Base-by-base conservation (phyloP, 139 green algal genomes). In the Chlorella sorokiniana region DNA sequence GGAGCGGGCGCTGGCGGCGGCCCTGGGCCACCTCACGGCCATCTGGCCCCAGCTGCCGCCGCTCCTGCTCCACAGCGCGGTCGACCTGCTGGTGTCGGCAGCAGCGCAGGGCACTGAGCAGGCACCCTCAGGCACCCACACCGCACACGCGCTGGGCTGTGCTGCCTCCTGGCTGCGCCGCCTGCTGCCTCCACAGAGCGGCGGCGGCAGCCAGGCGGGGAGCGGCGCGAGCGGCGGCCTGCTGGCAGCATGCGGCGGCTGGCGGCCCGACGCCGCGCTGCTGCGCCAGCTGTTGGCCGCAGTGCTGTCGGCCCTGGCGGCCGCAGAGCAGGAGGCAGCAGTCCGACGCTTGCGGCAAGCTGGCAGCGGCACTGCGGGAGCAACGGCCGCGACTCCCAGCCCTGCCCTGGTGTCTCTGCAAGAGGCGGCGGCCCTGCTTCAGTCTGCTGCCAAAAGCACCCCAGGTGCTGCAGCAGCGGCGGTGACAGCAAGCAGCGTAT, bases 41-140 rank as follows among this genome's bases (percentile, higher is more conserved):
- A 42, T 87, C 1, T 87, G 80, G 64, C 81, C 68, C 2, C 69
- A 86, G 27, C 69, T 88, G 67, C 79, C 79, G 52, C 52, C 76
- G 7, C 74, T 89, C 48, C 79, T 91, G 64, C 54, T 87, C 41
- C 41, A 41, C 16, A 31, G 89, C 2, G 69, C 82, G 20, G 41
- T 31, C 6, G 31, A 20, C 31, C 31, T 44, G 52, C 10, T 29
- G 71, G 59, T 3, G 11, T 51, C 68, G 56, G n/a, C 38, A 18
- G 38, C 40, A 33, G 42, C 38, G 10, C n/a, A 48, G 4, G 52
- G 41, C 69, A 63, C 25, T n/a, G n/a, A n/a, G n/a, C n/a, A n/a
- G n/a, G n/a, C n/a, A n/a, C n/a, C n/a, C 27, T 35, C 20, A 59
- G 51, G 35, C 42, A 42, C 4, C 16, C 8, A 56, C 7, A 23